phyloP scores from a whole-genome alignment of 352 stramenopile species.

The Phytophthora hybrid region DNA sequence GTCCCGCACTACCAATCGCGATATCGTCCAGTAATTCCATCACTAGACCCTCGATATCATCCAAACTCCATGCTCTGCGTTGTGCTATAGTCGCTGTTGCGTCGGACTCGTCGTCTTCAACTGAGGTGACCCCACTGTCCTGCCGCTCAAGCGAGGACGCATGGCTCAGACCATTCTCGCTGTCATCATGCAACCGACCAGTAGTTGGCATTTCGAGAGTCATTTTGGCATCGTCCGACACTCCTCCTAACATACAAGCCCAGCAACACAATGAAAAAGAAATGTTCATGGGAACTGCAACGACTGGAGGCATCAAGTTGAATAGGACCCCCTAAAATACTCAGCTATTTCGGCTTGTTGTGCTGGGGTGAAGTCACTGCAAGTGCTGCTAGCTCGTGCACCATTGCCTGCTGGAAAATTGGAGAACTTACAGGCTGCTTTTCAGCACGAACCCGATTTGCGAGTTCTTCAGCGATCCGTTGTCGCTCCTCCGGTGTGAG shows the following conservation, averaged over 20 bases:
- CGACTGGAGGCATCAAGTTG: background rate
- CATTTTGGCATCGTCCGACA: slow-evolving; percentile 31
- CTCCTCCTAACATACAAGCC: background rate
- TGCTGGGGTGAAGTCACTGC: slow-evolving; percentile 11
- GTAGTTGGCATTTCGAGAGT: slow-evolving; percentile 17
- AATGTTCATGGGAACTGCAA: slow-evolving; percentile 8
- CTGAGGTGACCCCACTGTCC: background rate
- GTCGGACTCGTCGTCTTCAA: background rate
- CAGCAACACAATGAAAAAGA: background rate
- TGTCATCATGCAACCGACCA: slow-evolving; percentile 9
- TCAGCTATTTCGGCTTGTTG: slow-evolving; percentile 38
- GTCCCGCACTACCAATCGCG: slow-evolving; percentile 16
- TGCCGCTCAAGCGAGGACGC: background rate
- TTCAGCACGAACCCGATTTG: slow-evolving; percentile 38
- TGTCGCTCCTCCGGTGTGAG: slow-evolving; percentile 49
- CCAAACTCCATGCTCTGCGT: slow-evolving; percentile 13
- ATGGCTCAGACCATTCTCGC: background rate
- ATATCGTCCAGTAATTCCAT: slow-evolving; percentile 39
- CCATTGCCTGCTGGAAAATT: slow-evolving; percentile 58
- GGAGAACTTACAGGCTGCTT: slow-evolving; percentile 62
- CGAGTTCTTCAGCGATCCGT: slow-evolving; percentile 47
- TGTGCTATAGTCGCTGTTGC: background rate
- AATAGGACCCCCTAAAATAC: slow-evolving; percentile 22
- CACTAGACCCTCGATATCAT: slow-evolving; percentile 43
- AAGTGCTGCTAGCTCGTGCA: slow-evolving; percentile 51